Conservation (phyloP, 2,329 filamentous ascomycete genomes). For the Fusarium chlamydosporum region DNA sequence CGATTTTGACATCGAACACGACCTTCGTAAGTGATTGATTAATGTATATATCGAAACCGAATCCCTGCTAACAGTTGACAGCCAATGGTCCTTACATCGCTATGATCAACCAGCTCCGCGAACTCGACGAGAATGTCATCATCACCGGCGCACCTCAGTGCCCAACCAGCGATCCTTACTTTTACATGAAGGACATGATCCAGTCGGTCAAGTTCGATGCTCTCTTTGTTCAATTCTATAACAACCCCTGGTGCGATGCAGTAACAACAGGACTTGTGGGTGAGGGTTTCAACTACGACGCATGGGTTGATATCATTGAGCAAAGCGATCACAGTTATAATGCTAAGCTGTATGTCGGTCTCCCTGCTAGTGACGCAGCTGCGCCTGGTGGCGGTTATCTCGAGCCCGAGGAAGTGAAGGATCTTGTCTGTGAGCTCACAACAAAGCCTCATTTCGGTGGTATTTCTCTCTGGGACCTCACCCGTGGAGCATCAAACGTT, state of each 20-base stretch:
- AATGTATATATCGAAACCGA: not conserved
- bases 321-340: slow-evolving; percentile 55
- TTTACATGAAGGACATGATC: slow-evolving; percentile 58
- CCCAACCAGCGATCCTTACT: slow-evolving; percentile 49
- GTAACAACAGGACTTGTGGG: slow-evolving; percentile 49
- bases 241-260: slow-evolving; percentile 60
- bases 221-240: slow-evolving; percentile 66
- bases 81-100: slow-evolving; percentile 57
- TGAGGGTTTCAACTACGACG: slow-evolving; percentile 59
- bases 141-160: slow-evolving; percentile 64
- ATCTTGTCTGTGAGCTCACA: slow-evolving; percentile 58
- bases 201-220: slow-evolving; percentile 59
- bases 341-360: slow-evolving; percentile 63
- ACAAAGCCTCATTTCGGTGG: slow-evolving; percentile 60
- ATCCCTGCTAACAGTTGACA: slow-evolving; percentile 22
- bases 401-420: slow-evolving; percentile 52
- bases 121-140: slow-evolving; percentile 52
- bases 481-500: slow-evolving; percentile 53
- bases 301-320: slow-evolving; percentile 57
- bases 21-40: slow-evolving; percentile 49
- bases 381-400: slow-evolving; percentile 56
- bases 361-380: slow-evolving; percentile 54
- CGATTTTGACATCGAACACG: slow-evolving; percentile 60
- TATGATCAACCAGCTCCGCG: slow-evolving; percentile 57
- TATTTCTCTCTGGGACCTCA: slow-evolving; percentile 63